Conservation (phyloP, 495 filamentous ascomycete genomes). For the Platismatia glauca region DNA sequence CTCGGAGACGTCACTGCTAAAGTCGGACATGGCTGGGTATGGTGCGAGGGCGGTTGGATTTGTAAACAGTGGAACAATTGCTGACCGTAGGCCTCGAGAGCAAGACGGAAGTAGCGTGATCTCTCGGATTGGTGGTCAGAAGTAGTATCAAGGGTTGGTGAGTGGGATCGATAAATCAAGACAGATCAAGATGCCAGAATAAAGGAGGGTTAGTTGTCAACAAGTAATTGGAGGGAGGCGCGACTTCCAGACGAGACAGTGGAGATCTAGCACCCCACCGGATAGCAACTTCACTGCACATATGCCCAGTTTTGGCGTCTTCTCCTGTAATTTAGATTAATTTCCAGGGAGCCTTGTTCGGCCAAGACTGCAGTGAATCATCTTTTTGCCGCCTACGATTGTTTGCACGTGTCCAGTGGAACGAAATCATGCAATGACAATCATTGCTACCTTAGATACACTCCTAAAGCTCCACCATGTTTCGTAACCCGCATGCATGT, state of each 20-base stretch:
- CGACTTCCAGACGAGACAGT: not conserved
- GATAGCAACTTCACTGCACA: not conserved
- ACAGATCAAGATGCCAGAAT: not conserved
- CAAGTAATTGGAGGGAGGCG: not conserved
- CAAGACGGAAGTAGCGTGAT: not conserved
- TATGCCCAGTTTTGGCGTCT: not conserved
- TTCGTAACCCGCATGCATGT: constrained; percentile 7
- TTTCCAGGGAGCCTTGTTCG: not conserved
- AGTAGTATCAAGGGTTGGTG: not conserved
- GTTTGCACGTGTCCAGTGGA: not conserved
- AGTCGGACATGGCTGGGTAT: not conserved
- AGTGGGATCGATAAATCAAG: not conserved
- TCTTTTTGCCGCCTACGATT: not conserved
- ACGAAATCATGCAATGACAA: constrained; percentile 14
- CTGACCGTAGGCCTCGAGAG: not conserved
- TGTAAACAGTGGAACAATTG: not conserved
- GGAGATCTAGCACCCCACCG: not conserved
- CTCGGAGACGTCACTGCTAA: not conserved
- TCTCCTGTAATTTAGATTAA: not conserved
- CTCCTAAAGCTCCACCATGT: constrained; percentile 14
- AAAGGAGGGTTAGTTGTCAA: not conserved
- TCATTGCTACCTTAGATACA: constrained; percentile 19
- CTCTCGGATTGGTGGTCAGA: not conserved
- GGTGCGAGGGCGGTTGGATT: not conserved
- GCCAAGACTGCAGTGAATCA: not conserved